Base-by-base conservation (phyloP, 2,329 filamentous ascomycete species). In the Ilyonectria mors-panacis region DNA sequence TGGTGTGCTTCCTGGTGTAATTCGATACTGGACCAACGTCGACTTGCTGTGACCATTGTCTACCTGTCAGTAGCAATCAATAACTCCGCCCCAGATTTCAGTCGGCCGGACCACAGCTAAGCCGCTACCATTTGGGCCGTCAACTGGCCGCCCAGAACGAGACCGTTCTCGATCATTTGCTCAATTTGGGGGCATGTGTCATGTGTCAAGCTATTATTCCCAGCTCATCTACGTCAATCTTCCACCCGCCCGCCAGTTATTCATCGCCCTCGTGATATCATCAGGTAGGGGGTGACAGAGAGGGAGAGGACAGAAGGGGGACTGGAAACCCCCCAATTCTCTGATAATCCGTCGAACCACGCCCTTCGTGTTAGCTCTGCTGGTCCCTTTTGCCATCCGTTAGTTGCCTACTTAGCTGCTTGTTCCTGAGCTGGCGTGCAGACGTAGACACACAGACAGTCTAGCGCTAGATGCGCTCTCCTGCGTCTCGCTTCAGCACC, bases 401-500 rank as follows among this genome's bases (percentile, higher is more conserved):
- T 74, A 71, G 62, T 23, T 53, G 35, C 37, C 50, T 67, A 30
- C 51, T 56, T 75, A 68, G 70, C 66, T 70, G 55, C 65, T 66
- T 65, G 73, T 72, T 70, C 71, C 71, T 72, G 66, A 66, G 57
- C 55, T 73, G 73, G 63, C 58, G 64, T 66, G 68, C 66, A 67
- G 70, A 63, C 33, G 54, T 57, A 63, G 56, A 68, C 73, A 69
- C 71, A 71, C 57, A 65, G 63, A 61, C 63, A 61, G 21, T 57
- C 59, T 13, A 28, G 28, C 63, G 44, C 58, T 61, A 61, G 57
- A 50, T 73, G 61, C 63, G 42, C 64, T 71, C 74, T 76, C 73
- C 74, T 76, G 72, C 73, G 63, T 76, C 73, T 73, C 71, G 74
- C 73, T 75, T 75, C 72, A 72, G 71, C 62, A 66, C 58, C 30